phyloP scores from a whole-genome alignment of 1,139 yeast genomes.

The Saccharomyces pastorianus region DNA sequence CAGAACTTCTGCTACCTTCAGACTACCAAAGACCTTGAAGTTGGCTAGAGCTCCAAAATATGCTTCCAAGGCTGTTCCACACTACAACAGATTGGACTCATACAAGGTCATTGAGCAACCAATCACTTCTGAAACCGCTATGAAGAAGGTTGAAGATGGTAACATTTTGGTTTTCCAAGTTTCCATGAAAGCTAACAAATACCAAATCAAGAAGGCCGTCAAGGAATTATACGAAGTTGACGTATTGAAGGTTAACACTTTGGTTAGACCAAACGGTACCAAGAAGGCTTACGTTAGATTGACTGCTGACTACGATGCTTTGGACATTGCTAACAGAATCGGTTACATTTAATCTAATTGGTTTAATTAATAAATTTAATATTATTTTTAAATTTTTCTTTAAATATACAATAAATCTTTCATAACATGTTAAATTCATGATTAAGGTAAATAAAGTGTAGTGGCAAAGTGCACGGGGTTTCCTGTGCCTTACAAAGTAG shows the following conservation, averaged over 20 bases:
- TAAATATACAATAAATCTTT: conserved; percentile 2
- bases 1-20: conserved; percentile 93
- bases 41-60: conserved; percentile 92
- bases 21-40: conserved; percentile 95
- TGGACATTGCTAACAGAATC: conserved; percentile 99
- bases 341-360: conserved; percentile 73
- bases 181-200: conserved; percentile 92
- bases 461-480: not conserved
- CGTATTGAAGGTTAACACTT: conserved; percentile 87
- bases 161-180: conserved; percentile 99
- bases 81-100: conserved; percentile 93
- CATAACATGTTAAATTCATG: not conserved
- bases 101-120: conserved; percentile 92
- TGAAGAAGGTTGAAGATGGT: conserved; percentile 99
- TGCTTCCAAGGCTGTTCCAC: conserved; percentile 94
- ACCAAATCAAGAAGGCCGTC: conserved; percentile 96
- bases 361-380: conserved; percentile 6
- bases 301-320: conserved; percentile 99
- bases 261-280: conserved; percentile 98
- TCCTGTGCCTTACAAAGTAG: not conserved
- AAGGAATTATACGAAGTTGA: conserved; percentile 98
- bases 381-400: not conserved
- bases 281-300: conserved; percentile 99
- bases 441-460: not conserved
- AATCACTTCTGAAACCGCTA: conserved; percentile 96